Conservation (phyloP, 1,139 yeast species). For the Pneumocystis murina region DNA sequence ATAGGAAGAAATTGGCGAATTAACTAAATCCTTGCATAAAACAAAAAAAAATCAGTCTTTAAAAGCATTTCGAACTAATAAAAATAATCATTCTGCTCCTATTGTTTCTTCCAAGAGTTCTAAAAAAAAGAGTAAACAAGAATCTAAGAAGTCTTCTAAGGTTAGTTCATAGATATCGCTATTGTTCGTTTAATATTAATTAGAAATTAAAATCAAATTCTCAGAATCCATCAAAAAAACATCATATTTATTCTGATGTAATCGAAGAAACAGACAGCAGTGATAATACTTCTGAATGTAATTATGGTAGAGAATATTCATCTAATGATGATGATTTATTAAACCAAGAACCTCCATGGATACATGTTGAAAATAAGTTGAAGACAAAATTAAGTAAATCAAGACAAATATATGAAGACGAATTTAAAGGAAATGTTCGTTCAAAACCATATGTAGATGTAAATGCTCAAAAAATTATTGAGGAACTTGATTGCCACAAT, state of each 20-base stretch:
- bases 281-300: not conserved
- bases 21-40: not conserved
- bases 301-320: not conserved
- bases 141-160: not conserved
- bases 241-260: not conserved
- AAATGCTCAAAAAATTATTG: constrained; percentile 11
- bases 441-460: not conserved
- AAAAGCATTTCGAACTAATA: not conserved
- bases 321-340: not conserved
- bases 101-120: not conserved
- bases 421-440: not conserved
- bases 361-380: not conserved
- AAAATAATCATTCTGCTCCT: not conserved
- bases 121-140: not conserved
- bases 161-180: not conserved
- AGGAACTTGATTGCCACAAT: constrained; percentile 12
- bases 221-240: not conserved
- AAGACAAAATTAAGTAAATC: not conserved
- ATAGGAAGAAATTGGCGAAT: not conserved
- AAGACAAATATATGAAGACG: not conserved
- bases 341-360: not conserved
- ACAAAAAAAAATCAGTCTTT: not conserved
- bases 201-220: not conserved
- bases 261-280: not conserved
- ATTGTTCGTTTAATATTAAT: not conserved